Evolutionary conservation across 176 grass and related monocot species (phyloP), one percentile per base, ranked within the genome.

Genomic region (Oryza longistaminata): DNA sequence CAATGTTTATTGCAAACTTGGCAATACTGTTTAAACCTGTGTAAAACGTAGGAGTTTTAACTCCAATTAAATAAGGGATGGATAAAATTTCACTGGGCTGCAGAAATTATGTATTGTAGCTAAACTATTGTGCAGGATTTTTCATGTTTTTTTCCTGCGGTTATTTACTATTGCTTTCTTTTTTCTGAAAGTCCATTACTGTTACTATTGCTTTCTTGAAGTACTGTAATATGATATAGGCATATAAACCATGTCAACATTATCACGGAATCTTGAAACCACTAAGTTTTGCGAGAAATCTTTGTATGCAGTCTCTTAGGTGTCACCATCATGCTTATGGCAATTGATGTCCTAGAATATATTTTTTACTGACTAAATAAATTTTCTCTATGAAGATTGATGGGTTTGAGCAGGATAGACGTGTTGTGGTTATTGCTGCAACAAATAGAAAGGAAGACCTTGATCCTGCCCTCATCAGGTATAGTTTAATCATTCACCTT

Each of bases 361-460:
- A 60, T 79, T 6, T 87, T 69, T 49, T 26, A 58, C 31, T 64
- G 37, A 24, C 68, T 83, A 53, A 75, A 71, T 44, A 70, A 68
- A 29, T 76, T 70, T 66, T 5, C 76, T 84, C 44, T 92, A 3
- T 83, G 86, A 90, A 98, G 96, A 98, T 98, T 64, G 96, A 98
- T 86, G 96, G 93, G 22, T 98, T 98, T 50, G 91, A 98, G 75
- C 91, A 95, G 82, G 96, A 98, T 88, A 93, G 87, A 31, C 86
- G 71, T 70, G 91, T 92, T 16, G 91, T 98, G 29, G 89, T 95
- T 82, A 98, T 98, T 85, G 93, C 93, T 90, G 96, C 93, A 87
- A 98, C 96, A 75, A 98, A 98, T 88, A 95, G 93, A 90, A 98
- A 94, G 79, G 89, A 95, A 76, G 96, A 98, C 62, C 93, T 98